These are phyloP conservation scores for Neonectria neomacrospora DNA, from an alignment of 2,329 filamentous ascomycete species.

Conservation along the genomic window DNA sequence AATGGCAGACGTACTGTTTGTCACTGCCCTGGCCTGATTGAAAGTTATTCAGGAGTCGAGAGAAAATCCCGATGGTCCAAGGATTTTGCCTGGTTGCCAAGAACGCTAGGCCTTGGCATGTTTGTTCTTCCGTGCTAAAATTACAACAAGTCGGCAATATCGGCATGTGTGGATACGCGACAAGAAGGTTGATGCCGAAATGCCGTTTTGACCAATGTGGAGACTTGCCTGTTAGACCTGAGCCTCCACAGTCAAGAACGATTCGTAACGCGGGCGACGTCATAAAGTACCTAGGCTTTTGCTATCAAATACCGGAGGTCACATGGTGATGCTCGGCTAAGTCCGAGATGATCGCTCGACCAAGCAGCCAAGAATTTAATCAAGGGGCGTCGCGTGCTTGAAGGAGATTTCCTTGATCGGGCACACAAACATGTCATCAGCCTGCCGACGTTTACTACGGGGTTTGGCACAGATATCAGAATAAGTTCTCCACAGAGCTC, in stretches of 20 bases:
- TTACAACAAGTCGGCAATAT: conserved; percentile 8
- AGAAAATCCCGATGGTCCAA: neutral
- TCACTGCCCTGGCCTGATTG: conserved; percentile 17
- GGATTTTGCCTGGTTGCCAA: neutral
- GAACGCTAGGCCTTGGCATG: conserved; percentile 7
- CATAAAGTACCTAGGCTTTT: neutral
- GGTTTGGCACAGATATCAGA: too few relatives aligned
- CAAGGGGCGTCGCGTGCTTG: too few relatives aligned
- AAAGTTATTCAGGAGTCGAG: conserved; percentile 2
- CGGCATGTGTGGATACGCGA: conserved; percentile 10
- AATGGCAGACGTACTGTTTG: conserved; percentile 3
- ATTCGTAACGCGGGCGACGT: neutral
- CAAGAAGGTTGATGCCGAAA: conserved; percentile 9
- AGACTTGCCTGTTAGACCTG: neutral
- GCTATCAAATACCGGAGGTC: neutral
- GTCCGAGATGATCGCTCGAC: neutral
- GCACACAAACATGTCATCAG: too few relatives aligned
- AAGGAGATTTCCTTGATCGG: too few relatives aligned
- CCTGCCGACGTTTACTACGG: too few relatives aligned
- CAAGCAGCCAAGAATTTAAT: too few relatives aligned
- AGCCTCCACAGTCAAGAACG: neutral
- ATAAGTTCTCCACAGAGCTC: too few relatives aligned
- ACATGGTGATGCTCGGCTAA: neutral
- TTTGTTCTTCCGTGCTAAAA: neutral
- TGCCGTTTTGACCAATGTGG: conserved; percentile 19